Evolutionary conservation across 305 asterid genomes (phyloP).

Genomic region (Salvia sclarea): DNA sequence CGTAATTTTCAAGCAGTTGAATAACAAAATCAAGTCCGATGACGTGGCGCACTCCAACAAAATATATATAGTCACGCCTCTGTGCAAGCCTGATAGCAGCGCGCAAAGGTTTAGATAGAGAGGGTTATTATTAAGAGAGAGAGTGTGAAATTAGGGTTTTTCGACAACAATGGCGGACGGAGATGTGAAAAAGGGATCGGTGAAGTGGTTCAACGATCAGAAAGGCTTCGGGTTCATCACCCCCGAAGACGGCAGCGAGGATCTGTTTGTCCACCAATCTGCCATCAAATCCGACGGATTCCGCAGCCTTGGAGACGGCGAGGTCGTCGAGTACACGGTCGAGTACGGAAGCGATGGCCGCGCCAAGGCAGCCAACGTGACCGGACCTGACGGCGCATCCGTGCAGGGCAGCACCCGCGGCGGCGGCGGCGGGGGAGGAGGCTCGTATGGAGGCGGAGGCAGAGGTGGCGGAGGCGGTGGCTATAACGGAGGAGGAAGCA

Average conservation of each 20-base stretch:
- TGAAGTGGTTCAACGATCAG: constrained; percentile 80
- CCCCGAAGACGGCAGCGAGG: constrained; percentile 74
- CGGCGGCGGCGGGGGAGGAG: constrained; percentile 20
- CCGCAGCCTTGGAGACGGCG: constrained; percentile 71
- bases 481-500: constrained; percentile 34
- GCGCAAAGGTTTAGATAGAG: background rate
- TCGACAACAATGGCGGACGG: constrained; percentile 41
- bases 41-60: constrained; percentile 32
- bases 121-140: constrained; percentile 10
- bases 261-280: constrained; percentile 75
- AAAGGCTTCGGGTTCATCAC: constrained; percentile 83
- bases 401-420: constrained; percentile 74
- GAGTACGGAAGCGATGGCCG: constrained; percentile 74
- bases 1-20: constrained; percentile 31
- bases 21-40: constrained; percentile 38
- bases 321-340: constrained; percentile 59
- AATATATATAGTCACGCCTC: constrained; percentile 24
- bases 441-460: constrained; percentile 36
- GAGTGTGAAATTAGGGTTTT: constrained; percentile 35
- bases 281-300: constrained; percentile 65
- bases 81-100: background rate
- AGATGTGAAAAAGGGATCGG: constrained; percentile 57
- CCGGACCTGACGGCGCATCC: constrained; percentile 67
- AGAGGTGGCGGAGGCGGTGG: constrained; percentile 37
- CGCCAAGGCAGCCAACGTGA: constrained; percentile 59